Conservation (phyloP, 345 rosid genomes). For the Euphorbia tirucalli region DNA sequence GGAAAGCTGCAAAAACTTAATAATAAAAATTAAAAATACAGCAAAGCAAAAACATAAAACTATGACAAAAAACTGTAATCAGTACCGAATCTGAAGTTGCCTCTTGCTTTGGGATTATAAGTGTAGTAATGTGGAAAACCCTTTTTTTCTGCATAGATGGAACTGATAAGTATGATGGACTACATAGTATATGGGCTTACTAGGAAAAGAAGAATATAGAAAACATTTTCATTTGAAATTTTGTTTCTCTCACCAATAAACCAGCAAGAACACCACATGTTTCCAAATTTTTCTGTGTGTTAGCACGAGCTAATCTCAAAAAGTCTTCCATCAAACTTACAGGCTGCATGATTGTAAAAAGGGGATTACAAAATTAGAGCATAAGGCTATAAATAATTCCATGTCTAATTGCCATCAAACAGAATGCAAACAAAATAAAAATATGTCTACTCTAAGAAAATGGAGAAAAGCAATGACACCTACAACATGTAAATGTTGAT, state of each 20-base stretch:
- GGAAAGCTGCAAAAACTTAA: not conserved
- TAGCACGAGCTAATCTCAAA: conserved; percentile 70
- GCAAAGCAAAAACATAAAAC: not conserved
- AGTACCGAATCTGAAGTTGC: conserved; percentile 92
- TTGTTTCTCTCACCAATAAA: conserved; percentile 58
- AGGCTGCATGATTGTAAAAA: conserved; percentile 49
- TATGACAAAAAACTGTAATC: conserved; percentile 5
- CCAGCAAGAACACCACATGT: conserved; percentile 97
- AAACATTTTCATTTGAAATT: not conserved
- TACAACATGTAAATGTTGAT: conserved; percentile 86
- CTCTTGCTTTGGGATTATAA: conserved; percentile 96
- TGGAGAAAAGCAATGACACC: conserved; percentile 24
- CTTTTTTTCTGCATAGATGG: conserved; percentile 66
- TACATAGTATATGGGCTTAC: not conserved
- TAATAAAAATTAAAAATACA: not conserved
- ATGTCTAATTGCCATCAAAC: conserved; percentile 1
- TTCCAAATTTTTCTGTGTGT: conserved; percentile 85
- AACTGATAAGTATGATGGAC: conserved; percentile 19
- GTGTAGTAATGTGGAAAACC: conserved; percentile 88
- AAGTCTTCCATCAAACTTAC: conserved; percentile 85
- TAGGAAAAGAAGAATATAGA: not conserved
- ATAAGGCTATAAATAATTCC: conserved; percentile 2
- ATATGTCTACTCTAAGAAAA: not conserved
- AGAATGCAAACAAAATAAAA: not conserved
- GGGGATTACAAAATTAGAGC: not conserved